Conservation (phyloP, 768 basidiomycete genomes). For the Trametes cingulata region DNA sequence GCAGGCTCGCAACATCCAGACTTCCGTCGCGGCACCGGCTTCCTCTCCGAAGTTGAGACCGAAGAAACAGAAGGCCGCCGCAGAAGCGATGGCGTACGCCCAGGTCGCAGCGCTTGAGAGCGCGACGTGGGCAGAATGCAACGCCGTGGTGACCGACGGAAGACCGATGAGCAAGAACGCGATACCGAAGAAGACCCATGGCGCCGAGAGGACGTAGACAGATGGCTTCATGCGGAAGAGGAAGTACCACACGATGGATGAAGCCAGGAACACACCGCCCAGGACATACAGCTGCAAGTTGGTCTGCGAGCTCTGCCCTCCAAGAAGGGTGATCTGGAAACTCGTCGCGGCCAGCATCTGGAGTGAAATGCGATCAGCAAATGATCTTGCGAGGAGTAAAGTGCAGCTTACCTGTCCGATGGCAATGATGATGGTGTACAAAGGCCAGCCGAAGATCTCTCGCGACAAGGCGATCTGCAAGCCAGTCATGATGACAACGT, state of each 20-base stretch:
- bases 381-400: neutral
- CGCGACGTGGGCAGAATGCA: slow-evolving; percentile 62
- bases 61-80: slow-evolving; percentile 91
- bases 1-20: slow-evolving; percentile 90
- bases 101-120: slow-evolving; percentile 82
- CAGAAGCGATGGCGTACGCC: slow-evolving; percentile 90
- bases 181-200: slow-evolving; percentile 89
- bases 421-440: slow-evolving; percentile 89
- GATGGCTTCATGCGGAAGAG: slow-evolving; percentile 89
- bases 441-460: slow-evolving; percentile 82
- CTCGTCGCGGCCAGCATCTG: slow-evolving; percentile 89
- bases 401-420: slow-evolving; percentile 63
- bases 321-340: slow-evolving; percentile 91
- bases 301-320: slow-evolving; percentile 82
- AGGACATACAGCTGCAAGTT: slow-evolving; percentile 86
- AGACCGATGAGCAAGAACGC: slow-evolving; percentile 92
- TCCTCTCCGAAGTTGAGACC: slow-evolving; percentile 97
- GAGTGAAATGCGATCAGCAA: neutral
- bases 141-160: slow-evolving; percentile 66
- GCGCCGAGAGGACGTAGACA: slow-evolving; percentile 79
- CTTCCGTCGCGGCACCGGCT: slow-evolving; percentile 93
- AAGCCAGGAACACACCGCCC: slow-evolving; percentile 83
- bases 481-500: slow-evolving; percentile 75
- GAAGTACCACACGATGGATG: slow-evolving; percentile 87
- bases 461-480: slow-evolving; percentile 83